A percentile compares a stretch with the other conserved stretches of the same genome.
phyloP scores from a whole-genome alignment of 2,329 filamentous ascomycete species.

The Eutypa lata region DNA sequence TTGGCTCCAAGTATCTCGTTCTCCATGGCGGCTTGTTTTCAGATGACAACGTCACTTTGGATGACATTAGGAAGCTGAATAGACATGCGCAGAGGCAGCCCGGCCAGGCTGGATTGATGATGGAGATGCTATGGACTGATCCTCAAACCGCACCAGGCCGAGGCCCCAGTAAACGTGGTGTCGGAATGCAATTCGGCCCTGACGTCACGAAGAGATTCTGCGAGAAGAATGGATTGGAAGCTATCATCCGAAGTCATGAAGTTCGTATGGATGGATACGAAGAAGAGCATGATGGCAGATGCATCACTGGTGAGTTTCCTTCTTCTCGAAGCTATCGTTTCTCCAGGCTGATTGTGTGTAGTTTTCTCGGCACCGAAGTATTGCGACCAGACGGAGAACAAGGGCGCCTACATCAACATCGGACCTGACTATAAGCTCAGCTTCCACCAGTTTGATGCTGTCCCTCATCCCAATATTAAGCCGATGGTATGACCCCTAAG shows the following conservation, averaged over 20 bases:
- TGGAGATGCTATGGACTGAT: constrained; percentile 99
- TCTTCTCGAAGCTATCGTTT: not conserved
- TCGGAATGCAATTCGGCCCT: constrained; percentile 94
- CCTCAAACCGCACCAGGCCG: constrained; percentile 82
- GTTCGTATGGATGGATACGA: constrained; percentile 99
- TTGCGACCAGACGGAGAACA: constrained; percentile 97
- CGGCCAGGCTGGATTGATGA: constrained; percentile 93
- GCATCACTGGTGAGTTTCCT: constrained; percentile 73
- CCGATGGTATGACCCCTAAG: constrained; percentile 87
- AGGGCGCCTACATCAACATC: constrained; percentile 97
- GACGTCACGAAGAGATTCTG: constrained; percentile 97
- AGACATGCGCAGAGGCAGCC: constrained; percentile 88
- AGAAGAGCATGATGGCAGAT: constrained; percentile 91
- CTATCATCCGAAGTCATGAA: constrained; percentile 95
- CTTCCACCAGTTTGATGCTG: constrained; percentile 92
- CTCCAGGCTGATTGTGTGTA: constrained; percentile 30
- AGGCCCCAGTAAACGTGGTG: constrained; percentile 92
- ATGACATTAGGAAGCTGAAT: constrained; percentile 92
- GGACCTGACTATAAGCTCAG: constrained; percentile 86
- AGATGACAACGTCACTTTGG: constrained; percentile 84
- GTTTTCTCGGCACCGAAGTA: constrained; percentile 98
- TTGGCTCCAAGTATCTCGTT: constrained; percentile 86
- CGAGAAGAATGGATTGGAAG: constrained; percentile 90
- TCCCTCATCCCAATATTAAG: constrained; percentile 91
- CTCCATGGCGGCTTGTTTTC: constrained; percentile 96